Base-by-base conservation (phyloP, 176 grass and related monocot species). In the Oryza brachyantha region DNA sequence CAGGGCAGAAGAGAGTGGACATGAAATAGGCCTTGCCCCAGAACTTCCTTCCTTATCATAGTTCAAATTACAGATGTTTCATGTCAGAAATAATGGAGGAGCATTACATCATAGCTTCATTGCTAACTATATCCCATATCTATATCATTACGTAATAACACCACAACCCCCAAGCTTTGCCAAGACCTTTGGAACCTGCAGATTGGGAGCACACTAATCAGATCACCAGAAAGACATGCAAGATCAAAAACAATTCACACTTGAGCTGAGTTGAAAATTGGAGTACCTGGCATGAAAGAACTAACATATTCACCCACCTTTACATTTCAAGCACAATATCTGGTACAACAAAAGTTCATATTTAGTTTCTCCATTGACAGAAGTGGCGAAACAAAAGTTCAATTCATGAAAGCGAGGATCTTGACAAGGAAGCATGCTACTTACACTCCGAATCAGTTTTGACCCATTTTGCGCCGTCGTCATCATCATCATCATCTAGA, bases 391-490 rank as follows among this genome's bases (percentile, higher is more conserved):
- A 37, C 64, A 81, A 70, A 83, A 24, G 10, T 71, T 55, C 35
- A 32, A 68, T 27, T 61, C 13, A 8, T 13, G 28, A 17, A 12
- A 61, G 45, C 22, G 46, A 12, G 3, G n/a, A 7, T 12, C 70
- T 42, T 2, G 7, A 37, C 13, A 61, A 6, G 4, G 42, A 43
- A 68, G 12, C 60, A 41, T 63, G 43, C 12, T 72, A 82, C 89
- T 97, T 90, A 97, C 91, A 97, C 36, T 97, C 91, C 73, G 91
- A 97, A 86, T 97, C 94, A 32, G 94, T 94, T 90, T 89, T 97
- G 76, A 82, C 87, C 94, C 91, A 97, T 75, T 92, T 93, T 64
- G 78, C 86, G 0, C 89, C 87, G 48, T 88, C 89, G 1, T 86
- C 83, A 3, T 79, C 86, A 0, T 87, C 87, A 58, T 88, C 89